A percentile compares a stretch with the other conserved stretches of the same genome.
These are phyloP conservation scores for Penicillium sp. DNA, from an alignment of 2,329 filamentous ascomycete species.

Conservation along the genomic window DNA sequence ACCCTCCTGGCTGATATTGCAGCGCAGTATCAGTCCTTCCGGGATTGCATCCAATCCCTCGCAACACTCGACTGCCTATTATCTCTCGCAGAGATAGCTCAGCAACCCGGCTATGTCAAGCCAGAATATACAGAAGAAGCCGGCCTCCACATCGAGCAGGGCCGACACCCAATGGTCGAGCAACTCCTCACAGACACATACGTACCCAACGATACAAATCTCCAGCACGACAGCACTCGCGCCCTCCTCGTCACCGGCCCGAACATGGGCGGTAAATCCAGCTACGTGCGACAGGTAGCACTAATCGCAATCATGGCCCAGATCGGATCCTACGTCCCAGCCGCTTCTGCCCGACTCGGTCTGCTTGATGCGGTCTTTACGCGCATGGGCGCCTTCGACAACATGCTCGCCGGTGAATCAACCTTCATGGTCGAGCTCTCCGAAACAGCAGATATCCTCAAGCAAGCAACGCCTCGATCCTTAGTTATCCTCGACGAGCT, in stretches of 20 bases:
- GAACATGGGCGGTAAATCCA: slow-evolving; percentile 99
- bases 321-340: slow-evolving; percentile 90
- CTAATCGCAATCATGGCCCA: slow-evolving; percentile 92
- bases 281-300: slow-evolving; percentile 88
- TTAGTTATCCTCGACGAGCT: slow-evolving; percentile 94
- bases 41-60: slow-evolving; percentile 81
- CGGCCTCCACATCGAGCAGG: slow-evolving; percentile 67
- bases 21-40: slow-evolving; percentile 80
- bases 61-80: slow-evolving; percentile 86
- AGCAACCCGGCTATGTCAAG: slow-evolving; percentile 81
- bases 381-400: slow-evolving; percentile 93
- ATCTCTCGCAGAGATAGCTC: slow-evolving; percentile 78
- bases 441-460: slow-evolving; percentile 87
- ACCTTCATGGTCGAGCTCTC: slow-evolving; percentile 98
- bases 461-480: slow-evolving; percentile 77
- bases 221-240: slow-evolving; percentile 64
- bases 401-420: slow-evolving; percentile 88
- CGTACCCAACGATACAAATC: slow-evolving; percentile 80
- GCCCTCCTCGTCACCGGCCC: slow-evolving; percentile 91
- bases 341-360: slow-evolving; percentile 68
- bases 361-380: slow-evolving; percentile 91
- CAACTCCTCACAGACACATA: slow-evolving; percentile 81
- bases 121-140: slow-evolving; percentile 66
- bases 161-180: slow-evolving; percentile 94
- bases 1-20: slow-evolving; percentile 70